Conservation (phyloP, 257 asterid genomes). For the Nicotiana undulata region DNA sequence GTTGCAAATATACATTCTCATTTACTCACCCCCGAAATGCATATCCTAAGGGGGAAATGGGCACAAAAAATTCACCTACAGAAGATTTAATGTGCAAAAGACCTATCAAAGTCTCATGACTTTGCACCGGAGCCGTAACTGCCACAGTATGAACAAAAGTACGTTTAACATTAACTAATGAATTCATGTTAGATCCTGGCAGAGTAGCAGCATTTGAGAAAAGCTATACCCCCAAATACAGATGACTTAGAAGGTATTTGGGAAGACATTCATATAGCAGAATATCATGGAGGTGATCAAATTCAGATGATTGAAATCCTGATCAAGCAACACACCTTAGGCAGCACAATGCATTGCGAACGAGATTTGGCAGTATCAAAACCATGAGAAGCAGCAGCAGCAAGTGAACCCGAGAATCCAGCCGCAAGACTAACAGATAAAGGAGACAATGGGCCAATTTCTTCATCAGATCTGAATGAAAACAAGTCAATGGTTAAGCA, state of each 20-base stretch:
- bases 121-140: not conserved
- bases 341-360: conserved; percentile 70
- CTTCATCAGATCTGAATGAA: conserved; percentile 48
- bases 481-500: not conserved
- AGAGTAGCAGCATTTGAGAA: not conserved
- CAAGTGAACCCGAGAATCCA: conserved; percentile 93
- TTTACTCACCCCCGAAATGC: not conserved
- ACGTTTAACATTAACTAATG: not conserved
- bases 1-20: not conserved
- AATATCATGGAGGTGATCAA: not conserved
- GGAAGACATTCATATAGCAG: not conserved
- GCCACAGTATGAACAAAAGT: not conserved
- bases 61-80: not conserved
- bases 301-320: not conserved
- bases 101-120: not conserved
- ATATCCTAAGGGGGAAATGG: not conserved
- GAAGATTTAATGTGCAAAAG: not conserved
- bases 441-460: conserved; percentile 86
- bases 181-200: not conserved
- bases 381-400: conserved; percentile 95
- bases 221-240: not conserved
- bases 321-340: conserved; percentile 52
- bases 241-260: not conserved
- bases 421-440: conserved; percentile 76
- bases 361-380: conserved; percentile 87